Percentiles rank a stretch among this genome's conserved stretches.
Evolutionary conservation across 1,139 yeast species (phyloP).

Genomic region (Hansenula lynferdii): DNA sequence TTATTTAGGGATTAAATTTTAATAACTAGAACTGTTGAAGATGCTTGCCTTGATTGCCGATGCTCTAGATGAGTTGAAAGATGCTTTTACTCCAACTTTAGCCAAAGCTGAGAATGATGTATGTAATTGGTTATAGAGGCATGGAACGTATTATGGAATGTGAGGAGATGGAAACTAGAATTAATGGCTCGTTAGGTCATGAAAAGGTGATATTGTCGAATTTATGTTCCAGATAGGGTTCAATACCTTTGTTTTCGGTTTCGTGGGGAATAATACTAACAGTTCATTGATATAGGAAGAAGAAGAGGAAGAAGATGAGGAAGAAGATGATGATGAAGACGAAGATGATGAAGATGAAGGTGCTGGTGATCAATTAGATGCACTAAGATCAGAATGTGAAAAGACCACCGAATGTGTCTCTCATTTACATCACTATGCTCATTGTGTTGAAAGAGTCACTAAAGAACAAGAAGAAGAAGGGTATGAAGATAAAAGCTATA

Average conservation of each 20-base stretch:
- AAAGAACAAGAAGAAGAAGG: constrained; percentile 73
- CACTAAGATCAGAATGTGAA: constrained; percentile 56
- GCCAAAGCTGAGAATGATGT: constrained; percentile 70
- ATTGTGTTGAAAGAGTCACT: constrained; percentile 87
- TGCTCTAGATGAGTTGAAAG: constrained; percentile 67
- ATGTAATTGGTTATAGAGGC: too few relatives aligned
- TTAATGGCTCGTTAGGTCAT: too few relatives aligned
- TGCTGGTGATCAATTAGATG: constrained; percentile 54
- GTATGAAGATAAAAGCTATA: constrained; percentile 64
- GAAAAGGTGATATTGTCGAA: too few relatives aligned
- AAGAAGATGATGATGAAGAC: constrained; percentile 61
- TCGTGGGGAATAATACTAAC: too few relatives aligned
- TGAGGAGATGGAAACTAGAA: too few relatives aligned
- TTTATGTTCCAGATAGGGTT: too few relatives aligned
- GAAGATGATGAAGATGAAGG: constrained; percentile 71
- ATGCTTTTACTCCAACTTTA: constrained; percentile 70
- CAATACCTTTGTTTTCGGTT: too few relatives aligned
- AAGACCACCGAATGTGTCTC: constrained; percentile 59
- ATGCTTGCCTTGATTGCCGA: constrained; percentile 56
- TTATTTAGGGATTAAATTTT: too few relatives aligned
- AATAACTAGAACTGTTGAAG: constrained; percentile 26
- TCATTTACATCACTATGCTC: constrained; percentile 78
- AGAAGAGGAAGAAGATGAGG: constrained; percentile 42
- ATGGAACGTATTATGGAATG: too few relatives aligned
- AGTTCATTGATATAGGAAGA: too few relatives aligned